A percentile compares a stretch with the other conserved stretches of the same genome.
Conservation (phyloP, 2,329 filamentous ascomycete genomes). For the Paraconiothyrium brasiliense region DNA sequence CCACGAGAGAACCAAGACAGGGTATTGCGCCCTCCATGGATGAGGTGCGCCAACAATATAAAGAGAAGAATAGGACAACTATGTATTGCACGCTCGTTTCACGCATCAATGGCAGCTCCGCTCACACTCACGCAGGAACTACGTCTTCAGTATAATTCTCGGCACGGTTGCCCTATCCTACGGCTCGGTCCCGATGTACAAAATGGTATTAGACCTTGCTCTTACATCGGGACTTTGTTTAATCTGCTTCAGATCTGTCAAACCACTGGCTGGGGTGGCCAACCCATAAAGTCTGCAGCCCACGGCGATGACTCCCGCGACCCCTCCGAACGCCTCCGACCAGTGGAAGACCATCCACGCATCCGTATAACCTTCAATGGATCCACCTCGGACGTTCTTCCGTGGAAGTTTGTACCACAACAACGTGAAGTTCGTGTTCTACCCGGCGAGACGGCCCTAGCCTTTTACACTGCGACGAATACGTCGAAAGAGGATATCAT, state of each 20-base stretch:
- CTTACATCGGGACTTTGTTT: neutral
- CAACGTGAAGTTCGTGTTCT: conserved; percentile 95
- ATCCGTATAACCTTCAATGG: conserved; percentile 96
- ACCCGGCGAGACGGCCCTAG: conserved; percentile 94
- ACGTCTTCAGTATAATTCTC: conserved; percentile 78
- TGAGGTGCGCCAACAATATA: conserved; percentile 70
- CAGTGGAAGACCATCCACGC: conserved; percentile 81
- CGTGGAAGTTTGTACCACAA: conserved; percentile 97
- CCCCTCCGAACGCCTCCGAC: conserved; percentile 78
- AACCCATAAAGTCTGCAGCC: conserved; percentile 83
- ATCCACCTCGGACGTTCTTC: conserved; percentile 91
- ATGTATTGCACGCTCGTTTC: conserved; percentile 56
- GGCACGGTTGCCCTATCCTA: conserved; percentile 83
- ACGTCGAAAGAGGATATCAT: conserved; percentile 91
- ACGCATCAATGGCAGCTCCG: neutral
- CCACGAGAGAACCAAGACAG: conserved; percentile 40
- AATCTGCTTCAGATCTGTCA: conserved; percentile 73
- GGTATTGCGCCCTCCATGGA: conserved; percentile 67
- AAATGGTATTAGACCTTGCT: conserved; percentile 70
- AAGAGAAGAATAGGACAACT: conserved; percentile 72
- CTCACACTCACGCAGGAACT: conserved; percentile 63
- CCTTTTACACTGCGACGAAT: conserved; percentile 98
- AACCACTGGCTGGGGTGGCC: conserved; percentile 90
- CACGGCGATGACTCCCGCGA: conserved; percentile 69
- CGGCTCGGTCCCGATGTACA: conserved; percentile 85